Evolutionary conservation across 2,329 filamentous ascomycete genomes (phyloP).

Genomic region (Simplicillium sp.): DNA sequence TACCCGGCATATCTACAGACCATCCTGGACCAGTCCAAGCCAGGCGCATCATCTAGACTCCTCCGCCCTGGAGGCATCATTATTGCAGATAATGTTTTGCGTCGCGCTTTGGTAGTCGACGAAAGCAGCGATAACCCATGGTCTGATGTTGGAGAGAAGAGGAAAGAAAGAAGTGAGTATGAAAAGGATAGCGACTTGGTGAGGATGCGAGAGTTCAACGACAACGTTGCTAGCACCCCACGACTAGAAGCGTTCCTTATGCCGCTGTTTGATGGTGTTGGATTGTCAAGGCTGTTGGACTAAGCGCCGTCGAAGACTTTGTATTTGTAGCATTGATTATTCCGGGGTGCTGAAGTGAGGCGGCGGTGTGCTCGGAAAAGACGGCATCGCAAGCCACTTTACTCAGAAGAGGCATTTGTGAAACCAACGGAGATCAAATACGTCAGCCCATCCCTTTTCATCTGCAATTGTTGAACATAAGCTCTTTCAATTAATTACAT

Average conservation of each 20-base stretch:
- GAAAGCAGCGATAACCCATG: conserved; percentile 25
- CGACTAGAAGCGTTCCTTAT: conserved; percentile 30
- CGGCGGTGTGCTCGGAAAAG: not conserved
- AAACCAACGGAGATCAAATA: not conserved
- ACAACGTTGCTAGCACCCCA: conserved; percentile 17
- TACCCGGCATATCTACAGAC: conserved; percentile 37
- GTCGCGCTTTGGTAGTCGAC: conserved; percentile 35
- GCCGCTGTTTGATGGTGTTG: conserved; percentile 33
- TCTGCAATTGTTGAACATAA: not conserved
- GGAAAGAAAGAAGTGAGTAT: conserved; percentile 10
- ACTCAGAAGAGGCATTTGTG: not conserved
- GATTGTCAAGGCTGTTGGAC: conserved; percentile 27
- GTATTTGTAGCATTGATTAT: not conserved
- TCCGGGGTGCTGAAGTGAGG: not conserved
- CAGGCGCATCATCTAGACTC: conserved; percentile 26
- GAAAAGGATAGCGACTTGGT: conserved; percentile 13
- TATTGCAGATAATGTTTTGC: conserved; percentile 45
- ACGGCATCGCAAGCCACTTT: not conserved
- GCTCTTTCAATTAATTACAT: not conserved
- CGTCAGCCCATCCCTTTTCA: not conserved
- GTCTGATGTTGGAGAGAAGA: conserved; percentile 9
- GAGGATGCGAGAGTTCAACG: conserved; percentile 25
- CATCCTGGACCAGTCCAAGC: conserved; percentile 32
- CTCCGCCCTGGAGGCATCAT: conserved; percentile 40
- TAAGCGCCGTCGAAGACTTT: conserved; percentile 10